A percentile compares a stretch with the other conserved stretches of the same genome.
phyloP scores from a whole-genome alignment of 371 early-diverging fungal genomes.

The Mortierella sp. region DNA sequence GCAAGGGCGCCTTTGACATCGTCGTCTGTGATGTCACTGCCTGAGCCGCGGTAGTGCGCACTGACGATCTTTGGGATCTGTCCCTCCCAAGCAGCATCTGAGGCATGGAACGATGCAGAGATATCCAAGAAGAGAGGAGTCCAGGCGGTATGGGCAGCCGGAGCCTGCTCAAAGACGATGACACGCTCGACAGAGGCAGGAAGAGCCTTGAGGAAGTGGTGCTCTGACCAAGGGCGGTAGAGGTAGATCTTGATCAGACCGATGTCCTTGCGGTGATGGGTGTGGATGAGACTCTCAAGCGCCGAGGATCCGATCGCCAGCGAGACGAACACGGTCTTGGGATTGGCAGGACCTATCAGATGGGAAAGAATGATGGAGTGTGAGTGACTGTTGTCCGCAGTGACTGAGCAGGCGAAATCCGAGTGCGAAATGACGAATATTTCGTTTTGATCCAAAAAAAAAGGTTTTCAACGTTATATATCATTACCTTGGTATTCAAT shows the following conservation, averaged over 20 bases:
- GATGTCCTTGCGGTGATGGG: constrained; percentile 52
- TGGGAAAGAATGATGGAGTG: neutral
- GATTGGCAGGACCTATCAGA: constrained; percentile 37
- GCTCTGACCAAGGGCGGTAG: constrained; percentile 73
- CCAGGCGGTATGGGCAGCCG: constrained; percentile 73
- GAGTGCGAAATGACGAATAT: constrained; percentile 41
- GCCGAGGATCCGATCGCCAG: constrained; percentile 71
- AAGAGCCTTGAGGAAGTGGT: constrained; percentile 63
- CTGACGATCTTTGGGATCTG: constrained; percentile 59
- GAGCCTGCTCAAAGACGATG: constrained; percentile 78
- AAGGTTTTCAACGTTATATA: no score
- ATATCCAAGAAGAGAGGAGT: constrained; percentile 85
- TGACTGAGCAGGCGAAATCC: constrained; percentile 42
- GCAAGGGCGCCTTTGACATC: constrained; percentile 59
- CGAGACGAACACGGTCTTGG: constrained; percentile 67
- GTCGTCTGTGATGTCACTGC: constrained; percentile 57
- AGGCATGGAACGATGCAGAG: constrained; percentile 72
- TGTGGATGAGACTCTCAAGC: constrained; percentile 55
- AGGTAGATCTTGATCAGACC: constrained; percentile 75
- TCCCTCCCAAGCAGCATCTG: constrained; percentile 44
- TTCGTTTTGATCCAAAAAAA: no score
- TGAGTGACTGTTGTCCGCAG: constrained; percentile 5
- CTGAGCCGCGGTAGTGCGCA: constrained; percentile 65
- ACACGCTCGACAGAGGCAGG: constrained; percentile 69
- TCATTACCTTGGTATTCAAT: constrained; percentile 53